A percentile compares a stretch with the other conserved stretches of the same genome.
Evolutionary conservation across 306 rosid species (phyloP).

Genomic region (Rosa lucieae): DNA sequence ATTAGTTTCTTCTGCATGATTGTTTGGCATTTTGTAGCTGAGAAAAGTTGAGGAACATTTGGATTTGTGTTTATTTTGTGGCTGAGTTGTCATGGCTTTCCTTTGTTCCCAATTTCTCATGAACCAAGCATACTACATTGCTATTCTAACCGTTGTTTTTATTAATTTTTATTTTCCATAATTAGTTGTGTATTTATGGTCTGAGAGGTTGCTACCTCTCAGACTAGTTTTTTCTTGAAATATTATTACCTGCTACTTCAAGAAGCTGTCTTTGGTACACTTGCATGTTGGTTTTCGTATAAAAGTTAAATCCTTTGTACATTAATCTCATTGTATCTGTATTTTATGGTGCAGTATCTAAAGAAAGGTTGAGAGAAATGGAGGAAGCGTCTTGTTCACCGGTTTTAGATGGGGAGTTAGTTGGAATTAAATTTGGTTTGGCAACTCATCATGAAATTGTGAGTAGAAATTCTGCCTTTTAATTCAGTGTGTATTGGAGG

Average conservation of each 20-base stretch:
- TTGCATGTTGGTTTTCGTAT: constrained; percentile 14
- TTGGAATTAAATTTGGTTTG: constrained; percentile 64
- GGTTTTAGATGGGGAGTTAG: constrained; percentile 55
- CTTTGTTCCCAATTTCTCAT: neutral
- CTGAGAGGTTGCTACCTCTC: neutral
- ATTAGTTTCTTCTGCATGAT: neutral
- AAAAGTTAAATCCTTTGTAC: neutral
- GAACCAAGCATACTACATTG: constrained; percentile 3
- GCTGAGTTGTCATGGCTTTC: constrained; percentile 13
- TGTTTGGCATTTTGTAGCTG: constrained; percentile 1
- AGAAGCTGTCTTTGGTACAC: neutral
- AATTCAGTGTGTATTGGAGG: neutral
- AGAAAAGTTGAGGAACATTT: constrained; percentile 12
- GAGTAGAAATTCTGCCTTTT: constrained; percentile 36
- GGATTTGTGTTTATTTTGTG: neutral
- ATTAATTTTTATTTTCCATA: neutral
- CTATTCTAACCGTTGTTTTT: neutral
- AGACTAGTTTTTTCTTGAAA: neutral
- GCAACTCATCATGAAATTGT: constrained; percentile 79
- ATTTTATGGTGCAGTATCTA: neutral
- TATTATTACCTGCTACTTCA: neutral
- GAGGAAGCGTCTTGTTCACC: constrained; percentile 51
- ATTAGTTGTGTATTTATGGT: neutral
- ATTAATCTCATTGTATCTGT: neutral
- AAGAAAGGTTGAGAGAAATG: constrained; percentile 31